Percentiles rank a stretch among this genome's conserved stretches.
Conservation (phyloP, 331 rosid genomes). For the Pyracantha coccinea region DNA sequence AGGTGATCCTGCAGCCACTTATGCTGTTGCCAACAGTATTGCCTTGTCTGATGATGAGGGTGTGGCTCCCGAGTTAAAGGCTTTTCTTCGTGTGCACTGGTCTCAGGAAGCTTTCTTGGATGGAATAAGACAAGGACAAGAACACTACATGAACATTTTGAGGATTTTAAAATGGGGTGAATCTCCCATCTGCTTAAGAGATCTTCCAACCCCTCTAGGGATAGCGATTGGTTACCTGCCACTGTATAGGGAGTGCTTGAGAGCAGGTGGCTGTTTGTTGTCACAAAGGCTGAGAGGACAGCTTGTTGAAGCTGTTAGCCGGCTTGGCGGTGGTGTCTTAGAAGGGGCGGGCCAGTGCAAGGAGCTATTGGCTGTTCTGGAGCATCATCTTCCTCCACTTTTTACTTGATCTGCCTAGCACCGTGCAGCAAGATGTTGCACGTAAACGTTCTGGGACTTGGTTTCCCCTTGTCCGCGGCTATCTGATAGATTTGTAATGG, state of each 20-base stretch:
- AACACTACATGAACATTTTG: constrained; percentile 56
- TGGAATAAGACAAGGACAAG: constrained; percentile 58
- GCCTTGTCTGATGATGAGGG: constrained; percentile 62
- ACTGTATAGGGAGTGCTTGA: constrained; percentile 67
- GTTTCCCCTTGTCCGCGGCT: background rate
- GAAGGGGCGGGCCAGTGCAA: constrained; percentile 48
- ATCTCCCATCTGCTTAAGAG: constrained; percentile 71
- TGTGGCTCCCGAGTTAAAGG: constrained; percentile 63
- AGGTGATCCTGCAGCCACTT: constrained; percentile 75
- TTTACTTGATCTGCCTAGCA: constrained; percentile 25
- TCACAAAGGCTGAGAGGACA: constrained; percentile 77
- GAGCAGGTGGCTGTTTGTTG: constrained; percentile 62
- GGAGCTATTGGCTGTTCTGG: constrained; percentile 65
- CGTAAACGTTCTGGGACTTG: background rate
- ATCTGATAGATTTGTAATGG: constrained; percentile 8
- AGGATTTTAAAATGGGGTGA: constrained; percentile 75
- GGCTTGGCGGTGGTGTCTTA: constrained; percentile 55
- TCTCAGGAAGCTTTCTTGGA: constrained; percentile 60
- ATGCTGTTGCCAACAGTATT: constrained; percentile 75
- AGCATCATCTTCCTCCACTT: constrained; percentile 77
- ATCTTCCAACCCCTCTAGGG: constrained; percentile 63
- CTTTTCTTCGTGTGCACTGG: constrained; percentile 73
- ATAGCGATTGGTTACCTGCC: constrained; percentile 78
- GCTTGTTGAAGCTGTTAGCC: constrained; percentile 67
- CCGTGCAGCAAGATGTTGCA: constrained; percentile 17